Base-by-base conservation (phyloP, 805 yeast species). In the Priceomyces fermenticarens region DNA sequence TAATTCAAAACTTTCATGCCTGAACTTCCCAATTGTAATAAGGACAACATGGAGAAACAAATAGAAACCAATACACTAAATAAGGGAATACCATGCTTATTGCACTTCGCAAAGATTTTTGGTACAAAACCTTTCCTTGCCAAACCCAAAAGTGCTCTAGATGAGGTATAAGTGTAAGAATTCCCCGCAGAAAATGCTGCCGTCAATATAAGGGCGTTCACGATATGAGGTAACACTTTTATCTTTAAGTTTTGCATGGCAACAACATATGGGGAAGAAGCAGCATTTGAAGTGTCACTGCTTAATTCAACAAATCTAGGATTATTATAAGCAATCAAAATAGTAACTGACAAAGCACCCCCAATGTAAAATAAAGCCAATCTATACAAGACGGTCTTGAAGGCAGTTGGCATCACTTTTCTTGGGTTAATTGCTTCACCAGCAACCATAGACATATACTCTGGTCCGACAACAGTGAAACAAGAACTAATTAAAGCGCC, bases 181-280 rank as follows among this genome's bases (percentile, higher is more conserved):
- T 87, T 87, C 39, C 95, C 96, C 2, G 95, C 89, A 28, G 89
- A 81, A 49, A 87, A 83, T 0, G 90, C 85, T 1, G 93, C 77
- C 4, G 87, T 71, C 40, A 88, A 70, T 41, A 88, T 73, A 25
- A 87, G 77, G 1, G 79, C 95, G 61, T 89, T 89, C 42, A 89
- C 88, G 45, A 88, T 73, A 54, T 83, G 78, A 26, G 95, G 95
- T 36, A 88, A 67, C 0, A 76, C 82, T 27, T 68, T 76, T 40
- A 88, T 83, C 1, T 78, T 75, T 53, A 87, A 64, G 41, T 71
- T 73, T 41, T 67, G 63, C 88, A 88, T 88, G 6, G 52, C 45
- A 12, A 62, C 53, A 28, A 63, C 63, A 39, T 58, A 63, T 3
- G 65, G 62, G 15, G 65, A 57, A 4, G 64, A 54, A 26, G 63